Percentiles rank a stretch among this genome's conserved stretches.
These are phyloP conservation scores for Scheffersomyces cryptocercus DNA, from an alignment of 1,139 yeast genomes.

Conservation along the genomic window DNA sequence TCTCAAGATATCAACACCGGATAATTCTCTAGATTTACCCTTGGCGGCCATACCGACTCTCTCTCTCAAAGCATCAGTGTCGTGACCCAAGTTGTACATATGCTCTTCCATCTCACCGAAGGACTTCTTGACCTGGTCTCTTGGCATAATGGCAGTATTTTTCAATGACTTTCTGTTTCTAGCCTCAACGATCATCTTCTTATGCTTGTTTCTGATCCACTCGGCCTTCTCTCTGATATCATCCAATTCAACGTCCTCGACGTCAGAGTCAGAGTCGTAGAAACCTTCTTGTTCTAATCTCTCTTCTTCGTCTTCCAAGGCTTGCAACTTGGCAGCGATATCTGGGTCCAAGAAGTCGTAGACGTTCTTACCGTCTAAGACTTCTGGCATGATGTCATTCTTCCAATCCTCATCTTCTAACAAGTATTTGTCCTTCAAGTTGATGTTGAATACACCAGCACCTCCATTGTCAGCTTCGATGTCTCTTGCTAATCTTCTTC, in stretches of 20 bases:
- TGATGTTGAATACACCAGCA: slow-evolving; percentile 95
- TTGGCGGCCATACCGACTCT: slow-evolving; percentile 42
- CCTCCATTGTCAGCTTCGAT: slow-evolving; percentile 95
- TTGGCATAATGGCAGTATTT: slow-evolving; percentile 90
- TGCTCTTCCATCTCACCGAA: slow-evolving; percentile 82
- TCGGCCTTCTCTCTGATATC: slow-evolving; percentile 84
- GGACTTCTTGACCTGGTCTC: slow-evolving; percentile 80
- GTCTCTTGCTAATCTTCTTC: slow-evolving; percentile 82
- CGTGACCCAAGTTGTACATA: slow-evolving; percentile 88
- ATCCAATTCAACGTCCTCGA: slow-evolving; percentile 62
- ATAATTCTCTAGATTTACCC: slow-evolving; percentile 43
- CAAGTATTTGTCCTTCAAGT: slow-evolving; percentile 86
- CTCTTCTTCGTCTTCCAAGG: slow-evolving; percentile 96
- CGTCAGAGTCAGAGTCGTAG: slow-evolving; percentile 85
- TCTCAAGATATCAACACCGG: slow-evolving; percentile 77
- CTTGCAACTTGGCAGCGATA: slow-evolving; percentile 87
- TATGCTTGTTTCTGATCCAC: slow-evolving; percentile 96
- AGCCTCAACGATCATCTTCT: slow-evolving; percentile 86
- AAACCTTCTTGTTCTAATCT: slow-evolving; percentile 91
- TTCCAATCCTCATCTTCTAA: slow-evolving; percentile 98
- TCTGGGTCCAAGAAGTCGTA: slow-evolving; percentile 97
- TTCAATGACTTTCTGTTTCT: slow-evolving; percentile 84
- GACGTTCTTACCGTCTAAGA: slow-evolving; percentile 92
- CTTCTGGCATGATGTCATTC: slow-evolving; percentile 95
- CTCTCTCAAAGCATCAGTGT: slow-evolving; percentile 61